phyloP scores from a whole-genome alignment of 2,329 filamentous ascomycete species.

The Ramichloridium luteum region DNA sequence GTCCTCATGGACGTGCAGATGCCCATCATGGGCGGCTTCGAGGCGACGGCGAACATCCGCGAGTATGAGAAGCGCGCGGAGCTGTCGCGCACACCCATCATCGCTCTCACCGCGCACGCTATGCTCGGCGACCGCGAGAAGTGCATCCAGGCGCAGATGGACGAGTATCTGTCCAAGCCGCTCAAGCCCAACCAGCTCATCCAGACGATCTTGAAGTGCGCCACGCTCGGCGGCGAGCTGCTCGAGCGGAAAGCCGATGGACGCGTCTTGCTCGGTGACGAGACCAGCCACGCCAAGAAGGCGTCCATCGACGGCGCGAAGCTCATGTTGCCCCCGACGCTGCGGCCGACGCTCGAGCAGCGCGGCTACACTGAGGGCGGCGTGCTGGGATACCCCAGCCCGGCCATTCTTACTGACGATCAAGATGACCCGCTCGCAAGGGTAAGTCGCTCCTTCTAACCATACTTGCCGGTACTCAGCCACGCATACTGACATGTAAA shows the following conservation, averaged over 20 bases:
- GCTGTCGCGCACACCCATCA: constrained; percentile 79
- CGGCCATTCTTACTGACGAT: constrained; percentile 48
- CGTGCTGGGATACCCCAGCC: constrained; percentile 49
- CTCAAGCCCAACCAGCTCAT: constrained; percentile 95
- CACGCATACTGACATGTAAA: no score
- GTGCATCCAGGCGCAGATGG: constrained; percentile 98
- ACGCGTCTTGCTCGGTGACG: constrained; percentile 15
- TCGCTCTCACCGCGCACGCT: constrained; percentile 90
- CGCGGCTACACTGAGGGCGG: constrained; percentile 61
- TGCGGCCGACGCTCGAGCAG: constrained; percentile 46
- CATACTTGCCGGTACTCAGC: no score
- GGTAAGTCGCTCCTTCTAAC: constrained; percentile 38
- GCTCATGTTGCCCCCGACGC: constrained; percentile 14
- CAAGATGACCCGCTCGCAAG: constrained; percentile 48
- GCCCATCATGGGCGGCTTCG: constrained; percentile 99
- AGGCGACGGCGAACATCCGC: constrained; percentile 90
- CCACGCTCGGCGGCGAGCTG: constrained; percentile 73
- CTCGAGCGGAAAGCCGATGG: constrained; percentile 57
- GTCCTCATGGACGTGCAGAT: constrained; percentile 99
- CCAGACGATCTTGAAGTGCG: constrained; percentile 93
- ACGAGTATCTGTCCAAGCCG: constrained; percentile 95
- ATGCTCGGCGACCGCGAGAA: constrained; percentile 98
- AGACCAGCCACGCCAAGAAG: constrained; percentile 4
- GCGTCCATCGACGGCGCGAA: neutral
- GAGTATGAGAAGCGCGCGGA: constrained; percentile 80